Conservation (phyloP, 768 basidiomycete species). For the Tricholoma sp. region DNA sequence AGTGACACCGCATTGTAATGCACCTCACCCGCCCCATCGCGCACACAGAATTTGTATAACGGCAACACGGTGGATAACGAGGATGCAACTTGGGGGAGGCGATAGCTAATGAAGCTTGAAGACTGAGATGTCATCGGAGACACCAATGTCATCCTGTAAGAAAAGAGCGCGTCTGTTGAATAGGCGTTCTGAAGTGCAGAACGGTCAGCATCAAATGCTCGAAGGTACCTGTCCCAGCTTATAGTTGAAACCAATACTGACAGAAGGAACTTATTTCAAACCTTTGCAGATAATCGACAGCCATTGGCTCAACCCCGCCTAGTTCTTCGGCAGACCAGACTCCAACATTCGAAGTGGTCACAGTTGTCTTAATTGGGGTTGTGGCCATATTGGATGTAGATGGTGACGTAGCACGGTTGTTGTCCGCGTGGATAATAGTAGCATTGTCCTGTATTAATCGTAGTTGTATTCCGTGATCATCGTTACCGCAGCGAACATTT, state of each 20-base stretch:
- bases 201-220: constrained; percentile 22
- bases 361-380: neutral
- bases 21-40: constrained; percentile 10
- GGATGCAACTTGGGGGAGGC: neutral
- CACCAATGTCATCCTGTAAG: constrained; percentile 11
- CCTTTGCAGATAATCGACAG: constrained; percentile 12
- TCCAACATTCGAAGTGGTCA: neutral
- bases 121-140: neutral
- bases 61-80: constrained; percentile 4
- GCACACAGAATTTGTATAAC: constrained; percentile 20
- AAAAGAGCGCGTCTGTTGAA: constrained; percentile 23
- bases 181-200: constrained; percentile 21
- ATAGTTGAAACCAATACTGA: constrained; percentile 1
- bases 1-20: constrained; percentile 20
- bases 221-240: constrained; percentile 14
- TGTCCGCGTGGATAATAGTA: neutral
- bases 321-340: constrained; percentile 5
- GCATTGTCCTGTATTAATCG: neutral
- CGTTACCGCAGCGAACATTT: neutral
- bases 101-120: neutral
- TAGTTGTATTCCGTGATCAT: neutral
- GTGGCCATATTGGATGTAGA: neutral
- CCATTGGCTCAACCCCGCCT: constrained; percentile 8
- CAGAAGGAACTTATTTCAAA: neutral
- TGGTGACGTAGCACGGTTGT: neutral